A percentile compares a stretch with the other conserved stretches of the same genome.
phyloP scores from a whole-genome alignment of 371 early-diverging fungal genomes.

The Capillidium heterosporum region DNA sequence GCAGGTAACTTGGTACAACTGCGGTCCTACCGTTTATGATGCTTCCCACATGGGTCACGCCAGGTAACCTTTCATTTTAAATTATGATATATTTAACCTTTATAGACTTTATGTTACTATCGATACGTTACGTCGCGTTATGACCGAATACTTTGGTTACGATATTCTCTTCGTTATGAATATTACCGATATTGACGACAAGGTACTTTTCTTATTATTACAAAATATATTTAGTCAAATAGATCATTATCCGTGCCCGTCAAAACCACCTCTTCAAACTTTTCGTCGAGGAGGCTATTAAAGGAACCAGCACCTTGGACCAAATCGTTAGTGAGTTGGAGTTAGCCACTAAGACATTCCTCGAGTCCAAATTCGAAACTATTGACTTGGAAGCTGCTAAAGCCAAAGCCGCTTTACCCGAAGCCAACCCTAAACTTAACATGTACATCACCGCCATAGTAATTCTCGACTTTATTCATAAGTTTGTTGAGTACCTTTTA shows the following conservation, averaged over 20 bases:
- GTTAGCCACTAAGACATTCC: constrained; percentile 39
- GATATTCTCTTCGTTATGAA: constrained; percentile 96
- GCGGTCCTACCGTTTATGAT: constrained; percentile 99
- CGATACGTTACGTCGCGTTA: constrained; percentile 90
- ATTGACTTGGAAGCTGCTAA: neutral
- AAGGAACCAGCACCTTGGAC: constrained; percentile 10
- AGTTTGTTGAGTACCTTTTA: neutral
- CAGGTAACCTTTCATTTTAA: constrained; percentile 12
- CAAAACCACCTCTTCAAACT: constrained; percentile 63
- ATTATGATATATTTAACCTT: neutral
- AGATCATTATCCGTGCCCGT: constrained; percentile 86
- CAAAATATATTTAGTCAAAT: neutral
- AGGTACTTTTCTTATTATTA: constrained; percentile 24
- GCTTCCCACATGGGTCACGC: constrained; percentile 98
- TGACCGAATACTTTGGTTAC: constrained; percentile 93
- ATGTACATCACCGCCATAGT: constrained; percentile 1
- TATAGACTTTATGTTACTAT: constrained; percentile 83
- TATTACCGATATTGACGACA: constrained; percentile 99
- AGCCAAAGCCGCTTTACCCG: neutral
- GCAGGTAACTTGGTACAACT: constrained; percentile 87
- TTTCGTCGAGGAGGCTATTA: constrained; percentile 21
- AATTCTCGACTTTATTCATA: neutral
- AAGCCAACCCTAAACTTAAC: neutral
- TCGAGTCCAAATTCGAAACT: constrained; percentile 25
- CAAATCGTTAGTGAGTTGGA: constrained; percentile 27